Evolutionary conservation across 768 basidiomycete species (phyloP).

Genomic region (Lentinula sp.): DNA sequence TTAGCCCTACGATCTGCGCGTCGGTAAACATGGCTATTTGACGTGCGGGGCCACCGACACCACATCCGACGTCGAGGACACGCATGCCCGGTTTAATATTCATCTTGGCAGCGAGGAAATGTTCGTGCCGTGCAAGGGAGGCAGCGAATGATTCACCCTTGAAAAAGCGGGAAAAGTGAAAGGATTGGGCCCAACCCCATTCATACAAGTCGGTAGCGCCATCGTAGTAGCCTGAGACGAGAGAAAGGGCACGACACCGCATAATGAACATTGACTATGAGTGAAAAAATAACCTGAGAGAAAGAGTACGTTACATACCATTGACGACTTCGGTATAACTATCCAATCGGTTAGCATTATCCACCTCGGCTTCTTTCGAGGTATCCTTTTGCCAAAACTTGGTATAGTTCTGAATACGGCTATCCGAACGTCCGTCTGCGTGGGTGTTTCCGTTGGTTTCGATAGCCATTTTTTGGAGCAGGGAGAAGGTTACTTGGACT

Average conservation of each 20-base stretch:
- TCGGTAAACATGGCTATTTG: conserved; percentile 93
- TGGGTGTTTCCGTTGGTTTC: background rate
- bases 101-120: conserved; percentile 92
- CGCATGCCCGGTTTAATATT: conserved; percentile 82
- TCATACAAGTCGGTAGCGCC: conserved; percentile 95
- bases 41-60: conserved; percentile 94
- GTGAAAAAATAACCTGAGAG: no score
- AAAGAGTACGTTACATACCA: conserved; percentile 38
- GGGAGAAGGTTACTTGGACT: background rate
- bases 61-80: conserved; percentile 97
- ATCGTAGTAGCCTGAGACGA: conserved; percentile 78
- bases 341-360: conserved; percentile 69
- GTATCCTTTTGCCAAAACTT: conserved; percentile 89
- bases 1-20: conserved; percentile 75
- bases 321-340: conserved; percentile 94
- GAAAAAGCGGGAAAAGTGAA: conserved; percentile 98
- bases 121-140: conserved; percentile 89
- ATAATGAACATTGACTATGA: no score
- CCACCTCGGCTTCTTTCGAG: conserved; percentile 53
- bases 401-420: conserved; percentile 80
- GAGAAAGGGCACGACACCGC: no score
- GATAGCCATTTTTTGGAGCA: background rate
- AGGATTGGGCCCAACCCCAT: conserved; percentile 86
- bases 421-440: conserved; percentile 55
- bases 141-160: conserved; percentile 77